Conservation (phyloP, 805 yeast genomes). For the Grigorovia jiainica region DNA sequence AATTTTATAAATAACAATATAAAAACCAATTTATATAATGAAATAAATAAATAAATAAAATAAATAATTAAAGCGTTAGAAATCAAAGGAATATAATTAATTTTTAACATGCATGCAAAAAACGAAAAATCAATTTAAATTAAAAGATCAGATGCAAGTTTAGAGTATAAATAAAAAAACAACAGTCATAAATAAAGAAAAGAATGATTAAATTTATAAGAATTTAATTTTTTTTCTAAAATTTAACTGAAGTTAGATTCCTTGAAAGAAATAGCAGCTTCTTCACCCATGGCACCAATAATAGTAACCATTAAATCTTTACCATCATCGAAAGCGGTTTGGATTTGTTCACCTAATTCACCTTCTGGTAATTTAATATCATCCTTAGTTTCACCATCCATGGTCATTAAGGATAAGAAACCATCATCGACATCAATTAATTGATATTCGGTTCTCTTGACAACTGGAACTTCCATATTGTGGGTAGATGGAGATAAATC, state of each 20-base stretch:
- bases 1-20: not conserved
- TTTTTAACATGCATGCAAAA: not conserved
- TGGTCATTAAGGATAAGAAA: conserved; percentile 88
- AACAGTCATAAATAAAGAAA: too few relatives aligned
- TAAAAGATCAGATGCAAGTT: not conserved
- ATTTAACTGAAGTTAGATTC: conserved; percentile 47
- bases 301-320: conserved; percentile 92
- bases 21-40: too few relatives aligned
- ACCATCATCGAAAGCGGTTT: conserved; percentile 90
- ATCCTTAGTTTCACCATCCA: conserved; percentile 96
- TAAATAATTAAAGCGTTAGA: not conserved
- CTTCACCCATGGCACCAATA: conserved; percentile 97
- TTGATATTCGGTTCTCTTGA: conserved; percentile 87
- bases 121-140: not conserved
- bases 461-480: conserved; percentile 99
- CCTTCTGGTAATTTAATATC: conserved; percentile 97
- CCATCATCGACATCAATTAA: conserved; percentile 96
- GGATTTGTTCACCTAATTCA: conserved; percentile 87
- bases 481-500: conserved; percentile 99
- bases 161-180: too few relatives aligned
- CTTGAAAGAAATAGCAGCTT: conserved; percentile 95
- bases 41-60: not conserved
- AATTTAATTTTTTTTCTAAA: too few relatives aligned
- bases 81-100: not conserved
- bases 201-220: not conserved